Evolutionary conservation across 2,329 filamentous ascomycete species (phyloP).

Genomic region (Trichoderma atrobrunneum): DNA sequence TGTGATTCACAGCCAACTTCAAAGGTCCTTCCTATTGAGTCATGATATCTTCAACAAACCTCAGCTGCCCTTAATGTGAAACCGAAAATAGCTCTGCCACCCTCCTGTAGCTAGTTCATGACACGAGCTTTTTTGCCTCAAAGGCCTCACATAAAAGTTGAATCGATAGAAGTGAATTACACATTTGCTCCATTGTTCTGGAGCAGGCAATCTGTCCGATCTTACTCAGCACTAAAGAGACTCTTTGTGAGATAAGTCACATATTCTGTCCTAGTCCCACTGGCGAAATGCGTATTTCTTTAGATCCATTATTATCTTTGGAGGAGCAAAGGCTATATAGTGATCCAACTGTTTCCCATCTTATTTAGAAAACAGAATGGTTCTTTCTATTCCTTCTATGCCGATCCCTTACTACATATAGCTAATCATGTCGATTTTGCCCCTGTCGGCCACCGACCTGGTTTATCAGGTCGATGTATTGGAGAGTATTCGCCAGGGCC

Average conservation of each 20-base stretch:
- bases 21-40: background rate
- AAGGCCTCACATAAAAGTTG: background rate
- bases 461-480: slow-evolving; percentile 6
- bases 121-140: background rate
- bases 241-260: background rate
- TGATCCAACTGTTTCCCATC: background rate
- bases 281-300: background rate
- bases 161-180: background rate
- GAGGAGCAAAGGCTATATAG: background rate
- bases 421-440: background rate
- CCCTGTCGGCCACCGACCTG: background rate
- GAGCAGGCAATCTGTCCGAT: background rate
- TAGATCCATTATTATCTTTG: background rate
- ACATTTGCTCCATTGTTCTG: background rate
- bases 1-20: background rate
- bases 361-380: background rate
- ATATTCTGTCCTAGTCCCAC: background rate
- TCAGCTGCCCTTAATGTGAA: background rate
- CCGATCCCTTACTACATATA: background rate
- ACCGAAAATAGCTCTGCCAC: background rate
- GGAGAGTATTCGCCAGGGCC: slow-evolving; percentile 6
- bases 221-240: background rate
- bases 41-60: background rate
- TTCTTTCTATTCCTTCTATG: background rate
- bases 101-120: background rate